Percentiles rank a stretch among this genome's conserved stretches.
These are phyloP conservation scores for Pisolithus microcarpus DNA, from an alignment of 768 basidiomycete species.

Conservation along the genomic window DNA sequence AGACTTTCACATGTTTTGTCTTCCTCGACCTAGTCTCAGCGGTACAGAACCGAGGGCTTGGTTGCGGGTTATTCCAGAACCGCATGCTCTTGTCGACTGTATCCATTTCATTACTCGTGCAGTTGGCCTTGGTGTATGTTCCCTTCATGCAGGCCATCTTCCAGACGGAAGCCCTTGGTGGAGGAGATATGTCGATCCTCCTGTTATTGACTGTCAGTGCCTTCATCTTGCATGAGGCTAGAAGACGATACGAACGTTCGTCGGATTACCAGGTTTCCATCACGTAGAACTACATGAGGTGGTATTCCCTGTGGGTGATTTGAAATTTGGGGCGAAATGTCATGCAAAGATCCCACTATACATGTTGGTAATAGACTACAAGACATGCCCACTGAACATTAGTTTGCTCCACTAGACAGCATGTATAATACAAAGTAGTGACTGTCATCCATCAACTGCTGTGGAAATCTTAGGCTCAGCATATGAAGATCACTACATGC, in stretches of 20 bases:
- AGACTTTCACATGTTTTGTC: slow-evolving; percentile 97
- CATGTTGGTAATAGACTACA: too few relatives aligned
- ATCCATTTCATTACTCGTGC: slow-evolving; percentile 74
- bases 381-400: too few relatives aligned
- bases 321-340: too few relatives aligned
- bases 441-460: too few relatives aligned
- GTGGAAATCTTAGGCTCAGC: too few relatives aligned
- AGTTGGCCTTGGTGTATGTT: slow-evolving; percentile 83
- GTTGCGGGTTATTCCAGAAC: slow-evolving; percentile 78
- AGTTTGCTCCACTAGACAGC: too few relatives aligned
- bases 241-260: slow-evolving; percentile 71
- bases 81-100: slow-evolving; percentile 87
- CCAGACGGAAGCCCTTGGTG: slow-evolving; percentile 78
- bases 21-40: slow-evolving; percentile 96
- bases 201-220: slow-evolving; percentile 60
- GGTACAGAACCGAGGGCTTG: slow-evolving; percentile 86
- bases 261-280: slow-evolving; percentile 45
- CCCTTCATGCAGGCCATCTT: slow-evolving; percentile 88
- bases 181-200: slow-evolving; percentile 63
- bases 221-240: slow-evolving; percentile 65
- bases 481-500: too few relatives aligned
- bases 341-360: too few relatives aligned
- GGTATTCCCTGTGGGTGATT: too few relatives aligned
- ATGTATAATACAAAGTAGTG: too few relatives aligned
- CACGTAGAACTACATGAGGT: slow-evolving; percentile 39